Conservation (phyloP, 768 basidiomycete species). For the Daedalea quercina region DNA sequence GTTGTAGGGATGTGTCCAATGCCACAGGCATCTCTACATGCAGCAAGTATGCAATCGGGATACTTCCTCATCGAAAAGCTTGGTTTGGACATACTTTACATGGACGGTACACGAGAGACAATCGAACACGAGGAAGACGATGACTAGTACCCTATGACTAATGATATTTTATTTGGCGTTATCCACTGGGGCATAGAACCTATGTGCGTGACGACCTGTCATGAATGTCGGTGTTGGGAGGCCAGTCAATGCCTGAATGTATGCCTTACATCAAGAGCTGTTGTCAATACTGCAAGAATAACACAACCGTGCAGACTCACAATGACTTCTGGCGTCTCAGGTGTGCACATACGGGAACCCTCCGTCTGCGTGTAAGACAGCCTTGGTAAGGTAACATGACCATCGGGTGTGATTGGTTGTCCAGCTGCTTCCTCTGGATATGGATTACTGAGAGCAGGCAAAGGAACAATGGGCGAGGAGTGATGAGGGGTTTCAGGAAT, state of each 20-base stretch:
- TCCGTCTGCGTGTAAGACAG: no score
- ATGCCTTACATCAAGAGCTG: neutral
- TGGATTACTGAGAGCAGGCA: no score
- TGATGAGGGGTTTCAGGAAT: neutral
- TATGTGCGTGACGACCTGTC: no score
- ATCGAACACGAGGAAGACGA: neutral
- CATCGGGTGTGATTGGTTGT: no score
- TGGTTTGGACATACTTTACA: neutral
- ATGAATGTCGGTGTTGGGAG: neutral
- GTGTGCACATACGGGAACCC: neutral
- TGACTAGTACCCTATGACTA: neutral
- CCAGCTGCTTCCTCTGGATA: no score
- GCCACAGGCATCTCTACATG: neutral
- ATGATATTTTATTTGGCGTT: no score
- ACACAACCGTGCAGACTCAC: neutral
- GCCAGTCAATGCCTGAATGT: neutral
- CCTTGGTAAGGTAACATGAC: no score
- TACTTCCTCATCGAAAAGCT: constrained; percentile 4
- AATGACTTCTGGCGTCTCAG: neutral
- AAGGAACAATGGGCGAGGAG: no score
- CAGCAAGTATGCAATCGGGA: neutral
- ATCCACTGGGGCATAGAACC: no score
- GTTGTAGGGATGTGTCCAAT: constrained; percentile 12
- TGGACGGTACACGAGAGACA: neutral
- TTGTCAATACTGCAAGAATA: neutral